Conservation (phyloP, 352 stramenopile species). For the Pythium oligandrum region DNA sequence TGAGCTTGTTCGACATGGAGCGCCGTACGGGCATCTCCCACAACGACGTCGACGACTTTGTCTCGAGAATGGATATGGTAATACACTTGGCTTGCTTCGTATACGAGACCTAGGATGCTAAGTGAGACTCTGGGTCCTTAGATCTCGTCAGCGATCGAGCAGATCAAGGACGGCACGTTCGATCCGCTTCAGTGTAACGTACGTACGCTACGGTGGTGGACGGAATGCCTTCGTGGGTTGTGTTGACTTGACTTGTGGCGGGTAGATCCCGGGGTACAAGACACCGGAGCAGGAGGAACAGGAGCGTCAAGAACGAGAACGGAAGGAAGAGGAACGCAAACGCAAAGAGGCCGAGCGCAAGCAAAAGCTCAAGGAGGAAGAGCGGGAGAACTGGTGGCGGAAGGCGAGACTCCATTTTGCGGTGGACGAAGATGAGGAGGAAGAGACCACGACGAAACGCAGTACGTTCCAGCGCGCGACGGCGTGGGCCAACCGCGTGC, state of each 20-base stretch:
- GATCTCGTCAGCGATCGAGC: slow-evolving; percentile 67
- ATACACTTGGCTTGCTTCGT: neutral
- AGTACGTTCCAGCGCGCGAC: slow-evolving; percentile 5
- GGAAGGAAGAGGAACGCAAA: slow-evolving; percentile 33
- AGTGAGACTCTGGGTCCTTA: slow-evolving; percentile 10
- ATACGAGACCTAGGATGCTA: neutral
- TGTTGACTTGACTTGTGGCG: neutral
- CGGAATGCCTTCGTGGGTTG: neutral
- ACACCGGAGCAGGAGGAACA: slow-evolving; percentile 63
- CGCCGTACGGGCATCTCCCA: slow-evolving; percentile 53
- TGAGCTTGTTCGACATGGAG: slow-evolving; percentile 66
- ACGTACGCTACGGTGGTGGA: slow-evolving; percentile 1
- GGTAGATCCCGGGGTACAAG: slow-evolving; percentile 73
- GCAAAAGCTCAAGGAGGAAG: slow-evolving; percentile 42
- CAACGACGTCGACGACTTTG: slow-evolving; percentile 72
- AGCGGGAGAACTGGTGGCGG: slow-evolving; percentile 65
- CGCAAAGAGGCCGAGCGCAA: slow-evolving; percentile 38
- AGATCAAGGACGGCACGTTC: slow-evolving; percentile 81
- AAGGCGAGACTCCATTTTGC: slow-evolving; percentile 55
- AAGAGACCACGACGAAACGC: slow-evolving; percentile 17
- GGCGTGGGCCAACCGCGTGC: slow-evolving; percentile 49
- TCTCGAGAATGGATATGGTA: slow-evolving; percentile 65
- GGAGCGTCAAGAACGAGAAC: slow-evolving; percentile 34
- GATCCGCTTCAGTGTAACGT: slow-evolving; percentile 69
- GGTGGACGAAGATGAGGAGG: slow-evolving; percentile 12